Conservation (phyloP, 768 basidiomycete species). For the Amanita molliuscula region DNA sequence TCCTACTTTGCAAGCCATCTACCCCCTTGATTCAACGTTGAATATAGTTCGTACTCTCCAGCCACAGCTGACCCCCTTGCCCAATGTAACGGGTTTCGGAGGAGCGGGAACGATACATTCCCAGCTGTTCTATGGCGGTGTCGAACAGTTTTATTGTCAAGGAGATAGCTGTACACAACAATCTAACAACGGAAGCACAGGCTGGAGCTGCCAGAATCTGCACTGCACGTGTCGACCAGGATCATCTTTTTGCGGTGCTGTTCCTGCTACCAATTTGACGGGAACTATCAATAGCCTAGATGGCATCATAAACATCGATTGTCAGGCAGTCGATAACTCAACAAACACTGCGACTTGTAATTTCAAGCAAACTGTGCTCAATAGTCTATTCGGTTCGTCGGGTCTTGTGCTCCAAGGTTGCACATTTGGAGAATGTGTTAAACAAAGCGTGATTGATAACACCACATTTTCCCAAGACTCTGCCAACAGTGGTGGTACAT, state of each 20-base stretch:
- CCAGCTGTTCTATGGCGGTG: constrained; percentile 69
- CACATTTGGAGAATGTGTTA: constrained; percentile 82
- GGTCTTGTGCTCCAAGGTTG: constrained; percentile 73
- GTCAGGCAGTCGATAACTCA: constrained; percentile 34
- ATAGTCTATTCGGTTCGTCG: constrained; percentile 55
- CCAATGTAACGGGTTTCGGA: constrained; percentile 53
- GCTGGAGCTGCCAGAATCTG: constrained; percentile 68
- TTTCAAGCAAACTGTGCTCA: constrained; percentile 67
- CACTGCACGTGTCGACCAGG: constrained; percentile 61
- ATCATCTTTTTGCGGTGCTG: constrained; percentile 68
- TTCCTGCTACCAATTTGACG: constrained; percentile 37
- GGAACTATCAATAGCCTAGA: constrained; percentile 51
- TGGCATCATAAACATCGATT: constrained; percentile 62
- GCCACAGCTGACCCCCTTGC: constrained; percentile 56
- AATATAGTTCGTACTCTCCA: constrained; percentile 75
- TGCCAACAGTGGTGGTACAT: constrained; percentile 21
- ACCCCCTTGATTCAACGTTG: constrained; percentile 57
- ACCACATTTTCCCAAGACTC: constrained; percentile 25
- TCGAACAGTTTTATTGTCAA: constrained; percentile 82
- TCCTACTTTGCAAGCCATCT: constrained; percentile 72
- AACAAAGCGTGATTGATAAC: constrained; percentile 66
- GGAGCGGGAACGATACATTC: constrained; percentile 42
- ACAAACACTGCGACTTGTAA: constrained; percentile 49
- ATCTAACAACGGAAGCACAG: constrained; percentile 26
- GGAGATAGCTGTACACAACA: constrained; percentile 65